Base-by-base conservation (phyloP, 768 basidiomycete genomes). In the Auricularia auricula-judae region DNA sequence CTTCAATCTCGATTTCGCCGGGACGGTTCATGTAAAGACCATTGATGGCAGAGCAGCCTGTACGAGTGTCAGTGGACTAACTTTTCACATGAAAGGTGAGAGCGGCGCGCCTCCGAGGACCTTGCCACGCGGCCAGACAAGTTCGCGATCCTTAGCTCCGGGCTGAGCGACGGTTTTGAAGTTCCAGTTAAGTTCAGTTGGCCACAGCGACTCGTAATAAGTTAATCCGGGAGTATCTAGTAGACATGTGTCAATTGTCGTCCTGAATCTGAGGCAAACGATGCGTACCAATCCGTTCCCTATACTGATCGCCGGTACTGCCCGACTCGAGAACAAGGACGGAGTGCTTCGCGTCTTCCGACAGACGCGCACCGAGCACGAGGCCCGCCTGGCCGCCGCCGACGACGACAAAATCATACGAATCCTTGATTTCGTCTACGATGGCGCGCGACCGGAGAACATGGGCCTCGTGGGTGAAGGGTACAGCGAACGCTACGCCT, bases 21-120 rank as follows among this genome's bases (percentile, higher is more conserved):
- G 85, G 84, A 11, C 84, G 80, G 61, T 86, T 79, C 67, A 81
- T 75, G 75, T 86, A 88, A 79, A 88, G 79, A 58, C 85, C 86
- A 72, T 90, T 90, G 62, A 88, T 77, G 10, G 87, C 85, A 35
- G 84, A 80, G 14, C 56, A n/a, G 21, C 47, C 47, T 51, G 21
- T 51, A 18, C 16, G 21, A 4, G 21, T 16, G 47, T 18, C 11
- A 51, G 47, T 16, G 29, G 29, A 29, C 29, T 29, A 29, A 29
- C 29, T 29, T 29, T 29, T 29, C 21, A 8, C 47, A 51, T 51
- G 47, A 5, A 3, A 18, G 16, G 18, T 11, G 5, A 51, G 47
- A 51, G 16, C 39, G 39, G 33, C 56, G 23, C 23, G 4, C 88
- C 87, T 63, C 88, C 87, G 34, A 90, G 77, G 61, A 85, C 82